Conservation (phyloP, 768 basidiomycete species). For the Tylopilus sp. region DNA sequence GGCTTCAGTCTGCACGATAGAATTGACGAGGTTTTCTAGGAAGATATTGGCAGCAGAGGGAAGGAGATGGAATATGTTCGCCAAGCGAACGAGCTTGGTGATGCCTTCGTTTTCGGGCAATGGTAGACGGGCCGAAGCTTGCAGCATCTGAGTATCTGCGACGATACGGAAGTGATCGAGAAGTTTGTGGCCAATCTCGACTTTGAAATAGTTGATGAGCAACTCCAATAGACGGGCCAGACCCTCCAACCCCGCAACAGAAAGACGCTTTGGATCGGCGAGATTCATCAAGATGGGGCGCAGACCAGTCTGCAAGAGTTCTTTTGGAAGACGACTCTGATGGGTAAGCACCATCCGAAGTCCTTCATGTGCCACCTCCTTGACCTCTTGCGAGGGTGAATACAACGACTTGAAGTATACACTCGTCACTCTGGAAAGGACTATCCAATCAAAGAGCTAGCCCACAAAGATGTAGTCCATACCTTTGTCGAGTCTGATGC, state of each 20-base stretch:
- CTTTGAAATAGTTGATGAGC: slow-evolving; percentile 98
- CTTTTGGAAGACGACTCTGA: slow-evolving; percentile 90
- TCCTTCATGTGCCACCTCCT: slow-evolving; percentile 93
- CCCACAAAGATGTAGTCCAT: slow-evolving; percentile 12
- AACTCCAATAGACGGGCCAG: slow-evolving; percentile 90
- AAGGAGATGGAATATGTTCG: slow-evolving; percentile 95
- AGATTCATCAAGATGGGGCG: slow-evolving; percentile 98
- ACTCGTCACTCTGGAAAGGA: slow-evolving; percentile 68
- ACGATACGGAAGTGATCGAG: slow-evolving; percentile 94
- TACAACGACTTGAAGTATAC: slow-evolving; percentile 99
- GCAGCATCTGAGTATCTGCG: slow-evolving; percentile 83
- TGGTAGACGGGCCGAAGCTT: slow-evolving; percentile 74
- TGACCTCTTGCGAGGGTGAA: slow-evolving; percentile 85
- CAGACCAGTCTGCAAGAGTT: slow-evolving; percentile 90
- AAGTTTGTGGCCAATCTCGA: slow-evolving; percentile 96
- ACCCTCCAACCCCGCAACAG: slow-evolving; percentile 89
- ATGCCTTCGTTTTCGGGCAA: slow-evolving; percentile 87
- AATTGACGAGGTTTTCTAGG: slow-evolving; percentile 80
- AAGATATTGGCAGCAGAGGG: slow-evolving; percentile 93
- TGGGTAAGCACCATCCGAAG: slow-evolving; percentile 84
- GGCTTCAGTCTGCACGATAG: slow-evolving; percentile 88
- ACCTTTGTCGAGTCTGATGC: slow-evolving; percentile 83
- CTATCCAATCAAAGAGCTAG: slow-evolving; percentile 2
- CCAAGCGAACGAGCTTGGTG: slow-evolving; percentile 88
- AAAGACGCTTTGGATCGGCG: slow-evolving; percentile 91